A percentile compares a stretch with the other conserved stretches of the same genome.
Conservation (phyloP, 164 flowering plant genomes). For the Kingdonia uniflora region DNA sequence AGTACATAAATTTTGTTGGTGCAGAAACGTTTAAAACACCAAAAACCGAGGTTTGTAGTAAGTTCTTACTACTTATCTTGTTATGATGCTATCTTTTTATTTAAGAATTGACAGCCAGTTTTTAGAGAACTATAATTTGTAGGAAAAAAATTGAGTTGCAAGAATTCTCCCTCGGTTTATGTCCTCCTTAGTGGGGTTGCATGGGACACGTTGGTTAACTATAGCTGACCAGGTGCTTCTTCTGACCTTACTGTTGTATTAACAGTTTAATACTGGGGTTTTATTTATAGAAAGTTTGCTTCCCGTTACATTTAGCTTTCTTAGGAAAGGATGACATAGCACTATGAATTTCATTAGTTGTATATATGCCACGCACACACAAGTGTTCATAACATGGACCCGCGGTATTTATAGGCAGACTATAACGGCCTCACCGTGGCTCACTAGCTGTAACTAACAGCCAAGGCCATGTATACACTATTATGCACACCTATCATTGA, state of each 20-base stretch:
- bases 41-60: constrained; percentile 67
- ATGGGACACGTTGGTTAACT: constrained; percentile 78
- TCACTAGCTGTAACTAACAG: too few species aligned
- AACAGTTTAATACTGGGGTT: too few species aligned
- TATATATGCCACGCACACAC: too few species aligned
- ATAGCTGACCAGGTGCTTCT: constrained; percentile 69
- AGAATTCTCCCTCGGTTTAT: constrained; percentile 78
- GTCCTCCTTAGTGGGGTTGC: constrained; percentile 74
- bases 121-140: constrained; percentile 2
- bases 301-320: background rate
- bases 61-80: constrained; percentile 18
- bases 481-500: too few species aligned
- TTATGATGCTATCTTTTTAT: too few species aligned
- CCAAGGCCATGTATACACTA: too few species aligned
- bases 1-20: constrained; percentile 8
- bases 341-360: too few species aligned
- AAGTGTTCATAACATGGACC: too few species aligned
- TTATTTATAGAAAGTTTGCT: background rate
- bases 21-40: constrained; percentile 80
- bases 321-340: too few species aligned
- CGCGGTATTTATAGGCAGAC: too few species aligned
- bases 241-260: constrained; percentile 10
- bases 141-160: constrained; percentile 76
- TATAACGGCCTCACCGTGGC: too few species aligned
- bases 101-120: too few species aligned